Base-by-base conservation (phyloP, 2,329 filamentous ascomycete species). In the Fusarium domesticum region DNA sequence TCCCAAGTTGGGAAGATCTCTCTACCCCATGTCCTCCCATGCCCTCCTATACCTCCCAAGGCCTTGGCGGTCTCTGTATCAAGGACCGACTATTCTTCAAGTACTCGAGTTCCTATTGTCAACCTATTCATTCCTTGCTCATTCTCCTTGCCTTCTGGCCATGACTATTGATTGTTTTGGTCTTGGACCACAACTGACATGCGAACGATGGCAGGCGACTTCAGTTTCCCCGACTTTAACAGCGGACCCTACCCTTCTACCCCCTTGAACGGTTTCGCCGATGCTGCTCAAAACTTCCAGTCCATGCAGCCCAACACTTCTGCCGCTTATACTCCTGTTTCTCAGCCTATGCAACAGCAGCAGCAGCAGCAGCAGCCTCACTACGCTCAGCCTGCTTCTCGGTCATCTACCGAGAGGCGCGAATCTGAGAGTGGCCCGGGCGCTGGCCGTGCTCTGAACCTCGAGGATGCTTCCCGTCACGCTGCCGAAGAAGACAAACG, bases 401-500 rank as follows among this genome's bases (percentile, higher is more conserved):
- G 54, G 43, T 54, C 64, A 6, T 34, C 50, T 20, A 64, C 64
- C 18, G 72, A 76, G 42, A 76, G 76, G 66, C 70, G 70, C 51
- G 71, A 75, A 56, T 62, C 73, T 17, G 74, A 76, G 43, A 62
- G 65, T 20, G 58, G 66, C 44, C 63, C 60, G 39, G 63, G 65
- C 41, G 61, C 67, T 32, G 65, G 63, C 49, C 74, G 67, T 43
- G 69, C 76, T 35, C 53, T 82, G 47, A 78, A 70, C 57, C 77
- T 85, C 37, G 87, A 91, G 65, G 87, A 90, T 51, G 74, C 81
- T 31, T 84, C 85, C 11, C 84, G 87, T 31, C 56, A 83, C 6
- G 85, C 85, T 11, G 89, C 89, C 17, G 89, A 95, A 67, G 89
- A 95, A 69, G 89, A 95, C 66, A 95, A 95, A 72, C 85, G 89